phyloP scores from a whole-genome alignment of 176 grass and related monocot genomes.

The Musa acuminata region DNA sequence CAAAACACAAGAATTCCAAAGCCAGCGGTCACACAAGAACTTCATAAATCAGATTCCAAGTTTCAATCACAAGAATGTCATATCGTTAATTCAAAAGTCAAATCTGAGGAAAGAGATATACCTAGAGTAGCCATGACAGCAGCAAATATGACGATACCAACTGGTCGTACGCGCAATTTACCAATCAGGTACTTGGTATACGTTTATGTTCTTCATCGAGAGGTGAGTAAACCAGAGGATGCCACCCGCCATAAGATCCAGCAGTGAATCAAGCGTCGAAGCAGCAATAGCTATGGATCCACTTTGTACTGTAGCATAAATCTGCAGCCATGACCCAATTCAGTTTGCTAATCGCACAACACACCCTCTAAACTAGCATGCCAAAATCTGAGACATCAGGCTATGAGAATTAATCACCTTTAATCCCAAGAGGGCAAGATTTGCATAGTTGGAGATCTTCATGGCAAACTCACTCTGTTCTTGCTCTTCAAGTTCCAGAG shows the following conservation, averaged over 20 bases:
- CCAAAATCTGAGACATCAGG: background rate
- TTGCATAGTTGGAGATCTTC: slow-evolving; percentile 89
- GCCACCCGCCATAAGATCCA: slow-evolving; percentile 92
- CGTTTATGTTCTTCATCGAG: slow-evolving; percentile 83
- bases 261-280: slow-evolving; percentile 83
- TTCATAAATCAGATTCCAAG: background rate
- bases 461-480: slow-evolving; percentile 82
- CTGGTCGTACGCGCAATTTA: slow-evolving; percentile 83
- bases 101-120: slow-evolving; percentile 14
- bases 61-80: background rate
- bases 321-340: slow-evolving; percentile 21
- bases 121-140: slow-evolving; percentile 90
- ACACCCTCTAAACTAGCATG: background rate
- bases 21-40: background rate
- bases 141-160: slow-evolving; percentile 92
- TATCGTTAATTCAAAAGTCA: background rate
- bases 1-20: background rate
- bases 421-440: slow-evolving; percentile 67
- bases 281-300: slow-evolving; percentile 95
- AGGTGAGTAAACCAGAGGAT: slow-evolving; percentile 96
- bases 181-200: slow-evolving; percentile 88
- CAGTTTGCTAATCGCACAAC: background rate
- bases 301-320: slow-evolving; percentile 87
- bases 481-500: slow-evolving; percentile 41
- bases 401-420: slow-evolving; percentile 37